Evolutionary conservation across 2,329 filamentous ascomycete species (phyloP).

Genomic region (Colletotrichum sidae): DNA sequence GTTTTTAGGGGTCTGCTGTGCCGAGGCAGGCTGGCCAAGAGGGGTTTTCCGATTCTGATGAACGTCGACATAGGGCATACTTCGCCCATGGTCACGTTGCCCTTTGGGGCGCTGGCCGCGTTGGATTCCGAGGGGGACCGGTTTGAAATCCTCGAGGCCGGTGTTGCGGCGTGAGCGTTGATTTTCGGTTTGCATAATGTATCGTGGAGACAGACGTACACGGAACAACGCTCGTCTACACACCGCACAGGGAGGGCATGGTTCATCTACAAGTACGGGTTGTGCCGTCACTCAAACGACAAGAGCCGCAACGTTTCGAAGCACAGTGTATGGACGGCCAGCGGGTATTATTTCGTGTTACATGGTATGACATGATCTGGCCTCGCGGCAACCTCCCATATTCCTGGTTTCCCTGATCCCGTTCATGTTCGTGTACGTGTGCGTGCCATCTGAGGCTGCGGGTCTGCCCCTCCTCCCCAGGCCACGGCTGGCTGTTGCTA

Average conservation of each 20-base stretch:
- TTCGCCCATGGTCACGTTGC: conserved; percentile 54
- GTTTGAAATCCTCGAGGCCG: conserved; percentile 47
- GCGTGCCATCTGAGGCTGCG: neutral
- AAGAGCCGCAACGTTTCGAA: neutral
- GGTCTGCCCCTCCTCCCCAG: neutral
- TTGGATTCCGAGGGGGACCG: conserved; percentile 52
- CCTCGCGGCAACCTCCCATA: conserved; percentile 6
- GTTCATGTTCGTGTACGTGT: conserved; percentile 23
- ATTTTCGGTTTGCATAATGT: no score
- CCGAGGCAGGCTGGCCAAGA: conserved; percentile 45
- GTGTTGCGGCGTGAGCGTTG: neutral
- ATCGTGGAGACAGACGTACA: no score
- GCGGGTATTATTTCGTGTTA: conserved; percentile 35
- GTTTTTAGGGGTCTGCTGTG: conserved; percentile 50
- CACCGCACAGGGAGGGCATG: no score
- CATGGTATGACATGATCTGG: conserved; percentile 6
- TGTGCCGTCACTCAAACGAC: no score
- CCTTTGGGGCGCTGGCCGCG: conserved; percentile 49
- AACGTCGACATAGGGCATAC: conserved; percentile 58
- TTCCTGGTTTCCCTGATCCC: conserved; percentile 7
- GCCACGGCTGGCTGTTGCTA: conserved; percentile 13
- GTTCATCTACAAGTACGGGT: no score
- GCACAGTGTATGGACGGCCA: neutral
- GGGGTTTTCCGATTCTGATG: conserved; percentile 53
- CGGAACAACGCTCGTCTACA: no score